Evolutionary conservation across 495 filamentous ascomycete species (phyloP).

Genomic region (Penicillium taxi): DNA sequence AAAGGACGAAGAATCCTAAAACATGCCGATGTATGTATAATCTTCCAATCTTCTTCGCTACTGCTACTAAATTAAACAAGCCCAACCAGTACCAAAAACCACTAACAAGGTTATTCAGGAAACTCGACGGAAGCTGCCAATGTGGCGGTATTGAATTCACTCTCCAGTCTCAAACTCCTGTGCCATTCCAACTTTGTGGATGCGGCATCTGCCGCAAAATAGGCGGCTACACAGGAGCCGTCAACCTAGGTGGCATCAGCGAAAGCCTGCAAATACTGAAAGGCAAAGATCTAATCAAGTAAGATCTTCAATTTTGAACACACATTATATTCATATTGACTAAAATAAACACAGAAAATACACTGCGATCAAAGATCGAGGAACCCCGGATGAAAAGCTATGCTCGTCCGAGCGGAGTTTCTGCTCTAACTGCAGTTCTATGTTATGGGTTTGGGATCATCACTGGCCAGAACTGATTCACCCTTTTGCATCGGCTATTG

Average conservation of each 20-base stretch:
- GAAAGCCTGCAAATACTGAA: constrained; percentile 40
- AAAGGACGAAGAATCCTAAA: constrained; percentile 6
- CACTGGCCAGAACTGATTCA: constrained; percentile 50
- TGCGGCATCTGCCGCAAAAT: constrained; percentile 52
- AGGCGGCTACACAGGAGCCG: constrained; percentile 40
- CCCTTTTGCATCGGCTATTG: constrained; percentile 50
- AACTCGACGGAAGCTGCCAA: constrained; percentile 48
- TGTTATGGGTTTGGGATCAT: constrained; percentile 44
- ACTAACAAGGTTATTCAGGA: constrained; percentile 20
- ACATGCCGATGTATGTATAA: constrained; percentile 28
- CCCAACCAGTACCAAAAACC: background rate
- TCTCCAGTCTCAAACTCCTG: constrained; percentile 44
- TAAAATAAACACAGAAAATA: constrained; percentile 36
- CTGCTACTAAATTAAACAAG: no score
- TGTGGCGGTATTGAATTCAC: constrained; percentile 47
- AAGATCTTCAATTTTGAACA: constrained; percentile 2
- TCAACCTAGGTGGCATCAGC: constrained; percentile 46
- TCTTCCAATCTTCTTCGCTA: background rate
- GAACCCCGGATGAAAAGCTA: constrained; percentile 33
- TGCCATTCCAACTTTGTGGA: constrained; percentile 49
- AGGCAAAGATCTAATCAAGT: constrained; percentile 45
- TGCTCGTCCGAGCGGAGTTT: constrained; percentile 46
- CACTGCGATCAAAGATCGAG: constrained; percentile 41
- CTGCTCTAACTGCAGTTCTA: constrained; percentile 44
- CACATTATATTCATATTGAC: background rate